Conservation (phyloP, 225 moss, liverwort and hornwort genomes). For the Polytrichum commune region DNA sequence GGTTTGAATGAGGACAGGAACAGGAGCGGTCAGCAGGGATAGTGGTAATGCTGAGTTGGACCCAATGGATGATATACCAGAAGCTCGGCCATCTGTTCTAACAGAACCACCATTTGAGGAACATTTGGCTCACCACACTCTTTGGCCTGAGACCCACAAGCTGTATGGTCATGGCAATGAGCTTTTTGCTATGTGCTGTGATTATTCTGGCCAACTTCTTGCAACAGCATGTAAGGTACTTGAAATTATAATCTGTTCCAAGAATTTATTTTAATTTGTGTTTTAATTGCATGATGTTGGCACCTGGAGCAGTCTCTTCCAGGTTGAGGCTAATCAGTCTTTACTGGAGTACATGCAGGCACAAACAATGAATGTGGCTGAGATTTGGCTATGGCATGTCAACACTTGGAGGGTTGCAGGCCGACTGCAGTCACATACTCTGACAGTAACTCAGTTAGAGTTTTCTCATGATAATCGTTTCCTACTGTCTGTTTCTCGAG, state of each 20-base stretch:
- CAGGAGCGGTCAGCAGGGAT: slow-evolving; percentile 33
- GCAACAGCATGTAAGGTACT: slow-evolving; percentile 96
- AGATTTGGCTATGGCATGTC: slow-evolving; percentile 91
- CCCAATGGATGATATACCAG: slow-evolving; percentile 69
- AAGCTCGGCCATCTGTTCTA: slow-evolving; percentile 73
- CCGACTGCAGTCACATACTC: slow-evolving; percentile 73
- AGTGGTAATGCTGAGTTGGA: slow-evolving; percentile 39
- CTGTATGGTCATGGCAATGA: slow-evolving; percentile 99
- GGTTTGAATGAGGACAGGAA: slow-evolving; percentile 19
- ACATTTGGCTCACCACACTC: slow-evolving; percentile 89
- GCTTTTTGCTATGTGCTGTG: slow-evolving; percentile 82
- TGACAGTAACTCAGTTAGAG: slow-evolving; percentile 89
- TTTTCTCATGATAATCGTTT: slow-evolving; percentile 84
- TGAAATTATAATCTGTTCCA: not conserved
- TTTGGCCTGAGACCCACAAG: slow-evolving; percentile 95
- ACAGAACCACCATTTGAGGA: slow-evolving; percentile 91
- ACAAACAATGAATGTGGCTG: slow-evolving; percentile 73
- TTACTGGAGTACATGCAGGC: slow-evolving; percentile 43
- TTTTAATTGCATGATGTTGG: not conserved
- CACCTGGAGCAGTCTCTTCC: not conserved
- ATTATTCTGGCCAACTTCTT: slow-evolving; percentile 69
- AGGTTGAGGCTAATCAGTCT: not conserved
- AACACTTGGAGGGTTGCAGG: slow-evolving; percentile 76
- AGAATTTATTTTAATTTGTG: not conserved
- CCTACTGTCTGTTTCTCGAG: slow-evolving; percentile 86